A percentile compares a stretch with the other conserved stretches of the same genome.
Conservation (phyloP, 2,329 filamentous ascomycete genomes). For the Orbilia ellipsospora region DNA sequence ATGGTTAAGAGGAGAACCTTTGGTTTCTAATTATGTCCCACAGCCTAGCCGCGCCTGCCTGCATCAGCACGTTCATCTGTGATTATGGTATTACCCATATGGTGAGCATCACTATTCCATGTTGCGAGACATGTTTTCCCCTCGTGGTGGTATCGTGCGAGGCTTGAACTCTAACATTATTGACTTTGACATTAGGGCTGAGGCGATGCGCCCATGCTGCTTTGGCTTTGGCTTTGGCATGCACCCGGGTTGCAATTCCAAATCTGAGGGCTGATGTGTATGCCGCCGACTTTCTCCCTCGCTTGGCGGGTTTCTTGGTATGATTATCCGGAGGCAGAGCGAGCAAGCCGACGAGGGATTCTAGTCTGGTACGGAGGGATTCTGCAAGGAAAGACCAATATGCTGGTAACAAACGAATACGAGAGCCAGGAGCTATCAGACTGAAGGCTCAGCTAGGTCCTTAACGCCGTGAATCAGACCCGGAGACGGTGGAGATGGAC, state of each 20-base stretch:
- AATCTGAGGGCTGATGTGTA: constrained; percentile 42
- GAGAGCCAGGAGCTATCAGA: no score
- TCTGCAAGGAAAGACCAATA: no score
- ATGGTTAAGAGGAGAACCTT: no score
- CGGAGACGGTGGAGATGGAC: no score
- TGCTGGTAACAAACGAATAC: no score
- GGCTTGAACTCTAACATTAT: no score
- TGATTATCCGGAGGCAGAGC: constrained; percentile 1
- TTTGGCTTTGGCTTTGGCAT: not conserved
- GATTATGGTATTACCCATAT: not conserved
- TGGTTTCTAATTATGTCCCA: constrained; percentile 32
- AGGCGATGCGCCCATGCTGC: constrained; percentile 10
- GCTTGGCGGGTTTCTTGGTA: constrained; percentile 22
- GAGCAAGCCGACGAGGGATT: no score
- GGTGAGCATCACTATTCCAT: constrained; percentile 1
- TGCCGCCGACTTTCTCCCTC: not conserved
- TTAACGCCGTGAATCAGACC: no score
- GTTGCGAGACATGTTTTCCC: no score
- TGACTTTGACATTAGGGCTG: constrained; percentile 8
- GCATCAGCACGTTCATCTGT: no score
- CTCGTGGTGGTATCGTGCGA: constrained; percentile 2
- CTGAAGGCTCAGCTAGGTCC: no score
- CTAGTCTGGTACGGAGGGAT: no score
- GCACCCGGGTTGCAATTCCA: constrained; percentile 36
- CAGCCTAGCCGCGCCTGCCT: not conserved